phyloP scores from a whole-genome alignment of 2,329 filamentous ascomycete genomes.

The Aquanectria penicillioides region DNA sequence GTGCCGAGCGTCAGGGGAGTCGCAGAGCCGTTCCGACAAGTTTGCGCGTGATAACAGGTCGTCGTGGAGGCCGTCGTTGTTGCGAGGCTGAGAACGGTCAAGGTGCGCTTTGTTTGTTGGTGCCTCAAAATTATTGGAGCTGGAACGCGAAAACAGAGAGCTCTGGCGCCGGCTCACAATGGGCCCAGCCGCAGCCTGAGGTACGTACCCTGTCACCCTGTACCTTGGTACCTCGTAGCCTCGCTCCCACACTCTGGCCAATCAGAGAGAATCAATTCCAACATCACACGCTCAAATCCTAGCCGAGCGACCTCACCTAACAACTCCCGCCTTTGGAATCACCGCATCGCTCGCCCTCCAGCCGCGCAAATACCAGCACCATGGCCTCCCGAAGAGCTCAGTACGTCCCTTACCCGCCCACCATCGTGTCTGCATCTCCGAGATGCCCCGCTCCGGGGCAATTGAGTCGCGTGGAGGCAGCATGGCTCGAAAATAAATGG shows the following conservation, averaged over 20 bases:
- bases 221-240: conserved; percentile 36
- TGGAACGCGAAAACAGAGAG: conserved; percentile 43
- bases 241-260: conserved; percentile 45
- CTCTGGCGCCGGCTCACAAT: conserved; percentile 16
- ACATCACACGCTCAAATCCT: conserved; percentile 52
- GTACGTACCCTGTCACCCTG: too few species aligned
- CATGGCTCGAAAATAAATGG: conserved; percentile 33
- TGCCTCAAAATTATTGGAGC: conserved; percentile 42
- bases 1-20: not conserved
- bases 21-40: not conserved
- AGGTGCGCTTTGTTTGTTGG: conserved; percentile 39
- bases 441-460: conserved; percentile 21
- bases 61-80: not conserved
- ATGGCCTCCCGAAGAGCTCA: conserved; percentile 56
- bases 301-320: conserved; percentile 42
- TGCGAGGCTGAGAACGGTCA: conserved; percentile 30
- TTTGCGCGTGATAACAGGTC: not conserved
- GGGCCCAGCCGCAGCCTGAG: conserved; percentile 1
- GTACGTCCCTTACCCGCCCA: conserved; percentile 45
- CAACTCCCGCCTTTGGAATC: conserved; percentile 41
- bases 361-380: conserved; percentile 44
- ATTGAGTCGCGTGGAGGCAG: conserved; percentile 32
- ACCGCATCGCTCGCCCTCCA: conserved; percentile 41
- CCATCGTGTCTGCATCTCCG: not conserved
- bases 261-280: conserved; percentile 52